These are phyloP conservation scores for Solanum arcanum DNA, from an alignment of 257 asterid genomes.

Conservation along the genomic window DNA sequence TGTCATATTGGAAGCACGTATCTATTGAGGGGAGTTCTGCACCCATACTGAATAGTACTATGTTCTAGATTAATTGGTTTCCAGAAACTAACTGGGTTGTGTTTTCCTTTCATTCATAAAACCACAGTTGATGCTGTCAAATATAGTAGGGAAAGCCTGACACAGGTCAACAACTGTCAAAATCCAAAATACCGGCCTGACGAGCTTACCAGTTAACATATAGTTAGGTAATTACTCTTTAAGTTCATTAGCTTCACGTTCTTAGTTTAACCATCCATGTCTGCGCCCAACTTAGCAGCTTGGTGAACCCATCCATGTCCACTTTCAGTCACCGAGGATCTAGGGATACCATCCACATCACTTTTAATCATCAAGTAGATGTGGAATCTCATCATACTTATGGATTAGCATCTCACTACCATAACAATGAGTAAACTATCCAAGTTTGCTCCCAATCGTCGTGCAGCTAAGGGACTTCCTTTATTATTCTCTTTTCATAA, in stretches of 20 bases:
- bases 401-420: background rate
- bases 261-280: background rate
- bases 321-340: background rate
- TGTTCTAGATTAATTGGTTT: background rate
- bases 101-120: background rate
- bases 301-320: background rate
- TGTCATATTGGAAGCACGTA: background rate
- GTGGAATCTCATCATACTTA: background rate
- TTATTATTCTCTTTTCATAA: background rate
- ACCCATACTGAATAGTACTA: background rate
- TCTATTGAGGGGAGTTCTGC: background rate
- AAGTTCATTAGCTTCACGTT: background rate
- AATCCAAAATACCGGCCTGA: background rate
- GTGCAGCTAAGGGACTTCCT: background rate
- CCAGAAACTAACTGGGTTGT: background rate
- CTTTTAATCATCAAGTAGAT: background rate
- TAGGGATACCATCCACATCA: background rate
- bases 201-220: background rate
- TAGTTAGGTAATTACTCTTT: background rate
- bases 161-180: background rate
- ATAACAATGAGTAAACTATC: background rate
- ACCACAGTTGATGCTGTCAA: background rate
- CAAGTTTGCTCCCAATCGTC: background rate
- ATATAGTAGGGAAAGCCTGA: background rate
- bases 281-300: background rate